Evolutionary conservation across 768 basidiomycete species (phyloP), one percentile per base, ranked within the genome.

Genomic region (Phanerochaete sordida): DNA sequence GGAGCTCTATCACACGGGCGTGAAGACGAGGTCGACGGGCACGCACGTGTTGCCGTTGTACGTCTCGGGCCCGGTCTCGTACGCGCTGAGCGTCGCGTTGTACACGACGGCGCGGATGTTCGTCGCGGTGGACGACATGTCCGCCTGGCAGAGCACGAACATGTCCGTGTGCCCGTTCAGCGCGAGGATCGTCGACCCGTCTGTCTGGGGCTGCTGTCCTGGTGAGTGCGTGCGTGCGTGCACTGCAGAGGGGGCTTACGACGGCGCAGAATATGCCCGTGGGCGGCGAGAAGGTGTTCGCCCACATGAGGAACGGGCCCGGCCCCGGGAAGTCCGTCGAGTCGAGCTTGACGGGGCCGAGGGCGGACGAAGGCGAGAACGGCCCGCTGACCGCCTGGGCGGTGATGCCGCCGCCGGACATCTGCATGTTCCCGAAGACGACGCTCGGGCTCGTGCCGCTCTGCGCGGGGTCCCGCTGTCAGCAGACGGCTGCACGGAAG

Each of bases 131-230:
- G 21, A 49, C 24, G 37, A 39, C 24, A 62, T 27, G 37, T 33
- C 35, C n/a, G 48, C 51, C 48, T 31, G 13, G 56, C 61, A 62
- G 48, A 62, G 31, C 7, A 45, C 57, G 50, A 62, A 58, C 35
- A 57, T 23, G 44, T 58, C 46, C n/a, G 61, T 58, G n/a, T 23
- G 46, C n/a, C 61, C 61, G 44, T 62, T 30, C 24, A 50, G 19
- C 24, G 61, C 56, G 9, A 62, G 33, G 23, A 62, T 23, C 21
- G 27, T 24, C 19, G 27, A 16, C 11, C 56, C 61, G 7, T 28
- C 50, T 9, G 47, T 23, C 39, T 47, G 47, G 1, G 56, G 61
- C 56, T 62, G 43, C 11, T 7, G 24, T 7, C 12, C 26, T 21
- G 3, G 19, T 26, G 26, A 33, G 31, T 48, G 27, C 27, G 3